These are phyloP conservation scores for Fusarium verrucosum DNA, from an alignment of 2,329 filamentous ascomycete genomes.

Conservation along the genomic window DNA sequence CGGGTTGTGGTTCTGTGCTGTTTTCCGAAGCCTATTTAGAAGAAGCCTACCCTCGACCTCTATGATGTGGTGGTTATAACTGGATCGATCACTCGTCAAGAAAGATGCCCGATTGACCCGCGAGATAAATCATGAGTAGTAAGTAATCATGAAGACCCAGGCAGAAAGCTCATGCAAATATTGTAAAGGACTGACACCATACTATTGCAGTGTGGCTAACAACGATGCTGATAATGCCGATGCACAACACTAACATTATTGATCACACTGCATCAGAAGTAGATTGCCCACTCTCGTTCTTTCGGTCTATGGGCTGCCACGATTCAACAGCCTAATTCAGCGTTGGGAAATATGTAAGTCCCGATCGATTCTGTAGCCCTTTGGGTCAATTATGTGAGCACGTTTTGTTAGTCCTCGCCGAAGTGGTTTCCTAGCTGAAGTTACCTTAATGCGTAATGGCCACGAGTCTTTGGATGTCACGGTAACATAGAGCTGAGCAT, in stretches of 20 bases:
- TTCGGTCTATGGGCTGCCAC: background rate
- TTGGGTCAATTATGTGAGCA: too few species aligned
- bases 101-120: too few species aligned
- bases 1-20: background rate
- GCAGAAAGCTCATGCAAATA: background rate
- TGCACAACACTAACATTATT: background rate
- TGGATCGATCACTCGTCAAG: too few species aligned
- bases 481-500: background rate
- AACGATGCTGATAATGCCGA: background rate
- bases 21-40: too few species aligned
- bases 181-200: background rate
- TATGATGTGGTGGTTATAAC: too few species aligned
- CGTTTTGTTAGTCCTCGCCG: background rate
- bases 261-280: background rate
- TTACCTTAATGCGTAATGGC: background rate
- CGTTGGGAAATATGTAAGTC: background rate
- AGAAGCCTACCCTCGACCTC: too few species aligned
- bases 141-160: too few species aligned
- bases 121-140: too few species aligned
- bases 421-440: background rate
- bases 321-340: background rate
- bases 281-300: too few species aligned
- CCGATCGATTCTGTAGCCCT: background rate
- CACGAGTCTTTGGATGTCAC: background rate
- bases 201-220: background rate